A percentile compares a stretch with the other conserved stretches of the same genome.
These are phyloP conservation scores for Hyaloperonospora brassicae DNA, from an alignment of 352 stramenopile species.

Conservation along the genomic window DNA sequence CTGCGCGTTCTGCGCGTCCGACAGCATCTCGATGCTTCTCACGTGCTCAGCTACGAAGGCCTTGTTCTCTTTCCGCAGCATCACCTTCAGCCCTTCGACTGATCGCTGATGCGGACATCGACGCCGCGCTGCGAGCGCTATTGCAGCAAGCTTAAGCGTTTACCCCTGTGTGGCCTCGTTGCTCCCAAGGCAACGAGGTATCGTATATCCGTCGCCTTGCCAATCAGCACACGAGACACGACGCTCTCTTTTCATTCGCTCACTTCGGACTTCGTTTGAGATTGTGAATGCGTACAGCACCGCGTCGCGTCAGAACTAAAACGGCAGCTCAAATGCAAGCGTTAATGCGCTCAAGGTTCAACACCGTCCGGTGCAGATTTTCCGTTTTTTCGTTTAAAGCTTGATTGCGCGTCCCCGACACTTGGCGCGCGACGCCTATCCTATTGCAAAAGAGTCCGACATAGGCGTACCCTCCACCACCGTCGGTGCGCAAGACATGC, in stretches of 20 bases:
- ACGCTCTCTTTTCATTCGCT: constrained; percentile 6
- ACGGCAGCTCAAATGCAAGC: constrained; percentile 14
- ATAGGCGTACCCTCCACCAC: constrained; percentile 21
- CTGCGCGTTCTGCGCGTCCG: background rate
- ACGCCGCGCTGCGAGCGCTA: no score
- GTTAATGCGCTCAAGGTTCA: constrained; percentile 27
- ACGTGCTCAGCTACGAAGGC: background rate
- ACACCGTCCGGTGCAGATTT: constrained; percentile 24
- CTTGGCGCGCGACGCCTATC: no score
- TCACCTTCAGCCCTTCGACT: constrained; percentile 3
- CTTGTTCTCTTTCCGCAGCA: no score
- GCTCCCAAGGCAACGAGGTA: background rate
- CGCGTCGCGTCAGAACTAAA: constrained; percentile 22
- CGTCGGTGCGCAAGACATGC: constrained; percentile 14
- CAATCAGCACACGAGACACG: constrained; percentile 4
- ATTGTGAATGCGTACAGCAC: constrained; percentile 24
- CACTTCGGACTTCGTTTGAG: constrained; percentile 20
- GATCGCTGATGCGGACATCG: no score
- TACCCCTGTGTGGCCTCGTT: background rate
- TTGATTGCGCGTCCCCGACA: constrained; percentile 7
- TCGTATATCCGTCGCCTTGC: background rate
- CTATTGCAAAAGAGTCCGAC: constrained; percentile 18
- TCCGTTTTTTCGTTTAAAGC: constrained; percentile 25
- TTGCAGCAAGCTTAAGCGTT: no score
- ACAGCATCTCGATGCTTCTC: background rate